Conservation (phyloP, 2,329 filamentous ascomycete genomes). For the Pseudopyrenochaeta lycopersici region DNA sequence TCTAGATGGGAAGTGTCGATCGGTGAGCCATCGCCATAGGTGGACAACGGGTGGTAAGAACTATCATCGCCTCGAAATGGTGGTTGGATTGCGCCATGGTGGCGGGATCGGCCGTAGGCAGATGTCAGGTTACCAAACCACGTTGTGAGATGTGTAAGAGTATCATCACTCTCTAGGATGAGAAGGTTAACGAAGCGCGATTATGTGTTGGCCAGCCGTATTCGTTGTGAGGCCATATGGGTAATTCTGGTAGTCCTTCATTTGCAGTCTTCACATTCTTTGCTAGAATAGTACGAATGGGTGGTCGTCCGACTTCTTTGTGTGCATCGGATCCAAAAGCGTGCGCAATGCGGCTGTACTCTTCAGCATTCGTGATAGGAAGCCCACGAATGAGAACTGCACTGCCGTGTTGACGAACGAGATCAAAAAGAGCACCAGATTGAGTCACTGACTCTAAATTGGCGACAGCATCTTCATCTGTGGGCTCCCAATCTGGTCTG, state of each 20-base stretch:
- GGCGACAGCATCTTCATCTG: constrained; percentile 5
- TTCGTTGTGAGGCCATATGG: constrained; percentile 50
- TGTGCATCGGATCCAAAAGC: constrained; percentile 48
- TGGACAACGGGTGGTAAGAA: constrained; percentile 17
- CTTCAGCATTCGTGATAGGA: constrained; percentile 40
- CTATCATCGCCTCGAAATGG: constrained; percentile 18
- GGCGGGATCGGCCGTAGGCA: constrained; percentile 14
- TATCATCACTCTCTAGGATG: background rate
- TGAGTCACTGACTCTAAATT: constrained; percentile 20
- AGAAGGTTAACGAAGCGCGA: constrained; percentile 49
- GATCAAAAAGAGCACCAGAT: constrained; percentile 35
- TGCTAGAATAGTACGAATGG: constrained; percentile 40
- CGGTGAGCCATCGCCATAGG: constrained; percentile 19
- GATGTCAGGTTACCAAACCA: constrained; percentile 22
- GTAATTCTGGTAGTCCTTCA: constrained; percentile 52
- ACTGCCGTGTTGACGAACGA: constrained; percentile 42
- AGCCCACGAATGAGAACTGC: constrained; percentile 46
- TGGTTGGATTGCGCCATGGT: constrained; percentile 18
- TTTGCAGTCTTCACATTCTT: constrained; percentile 51
- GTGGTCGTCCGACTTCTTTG: constrained; percentile 47
- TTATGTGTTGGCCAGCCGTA: constrained; percentile 52
- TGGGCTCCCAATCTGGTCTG: constrained; percentile 1
- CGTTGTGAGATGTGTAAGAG: constrained; percentile 3
- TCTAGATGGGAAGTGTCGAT: constrained; percentile 18
- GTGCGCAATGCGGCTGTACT: constrained; percentile 49